Percentiles rank a stretch among this genome's conserved stretches.
phyloP scores from a whole-genome alignment of 148 eudicot species.

The Drosera capensis region DNA sequence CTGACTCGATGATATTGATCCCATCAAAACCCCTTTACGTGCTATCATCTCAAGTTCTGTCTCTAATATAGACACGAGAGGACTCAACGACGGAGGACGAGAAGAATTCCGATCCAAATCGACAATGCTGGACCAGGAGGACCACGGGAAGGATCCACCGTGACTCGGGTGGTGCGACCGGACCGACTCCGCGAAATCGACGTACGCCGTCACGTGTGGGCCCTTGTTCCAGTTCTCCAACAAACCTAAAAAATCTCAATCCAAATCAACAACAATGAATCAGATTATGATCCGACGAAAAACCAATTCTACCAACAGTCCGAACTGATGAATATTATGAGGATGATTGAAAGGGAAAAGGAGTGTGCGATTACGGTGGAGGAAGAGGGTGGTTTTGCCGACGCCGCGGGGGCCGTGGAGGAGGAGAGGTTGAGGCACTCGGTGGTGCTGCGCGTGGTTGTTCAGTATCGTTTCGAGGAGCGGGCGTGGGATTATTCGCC shows the following conservation, averaged over 20 bases:
- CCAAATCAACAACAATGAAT: not conserved
- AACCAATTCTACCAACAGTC: too few relatives aligned
- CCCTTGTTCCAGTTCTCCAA: slow-evolving; percentile 73
- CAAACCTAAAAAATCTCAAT: slow-evolving; percentile 26
- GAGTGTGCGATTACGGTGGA: slow-evolving; percentile 37
- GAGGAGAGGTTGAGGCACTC: slow-evolving; percentile 74
- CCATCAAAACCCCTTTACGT: slow-evolving; percentile 40
- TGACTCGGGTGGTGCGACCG: slow-evolving; percentile 51
- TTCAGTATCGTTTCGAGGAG: slow-evolving; percentile 66
- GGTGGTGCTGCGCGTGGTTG: slow-evolving; percentile 83
- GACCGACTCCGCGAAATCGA: slow-evolving; percentile 67
- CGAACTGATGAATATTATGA: not conserved
- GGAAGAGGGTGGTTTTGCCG: slow-evolving; percentile 92
- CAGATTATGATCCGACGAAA: slow-evolving; percentile 1
- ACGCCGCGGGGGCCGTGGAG: slow-evolving; percentile 95
- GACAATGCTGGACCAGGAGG: slow-evolving; percentile 33
- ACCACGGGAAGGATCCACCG: slow-evolving; percentile 74
- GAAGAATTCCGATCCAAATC: too few relatives aligned
- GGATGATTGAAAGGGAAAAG: not conserved
- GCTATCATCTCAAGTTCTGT: slow-evolving; percentile 62
- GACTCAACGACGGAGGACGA: slow-evolving; percentile 34
- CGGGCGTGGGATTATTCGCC: slow-evolving; percentile 76
- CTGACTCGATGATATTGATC: slow-evolving; percentile 62
- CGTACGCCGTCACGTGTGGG: slow-evolving; percentile 69
- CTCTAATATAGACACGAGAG: slow-evolving; percentile 48